Percentiles rank a stretch among this genome's conserved stretches.
These are phyloP conservation scores for Mesostigma viride DNA, from an alignment of 139 green algal genomes.

Conservation along the genomic window DNA sequence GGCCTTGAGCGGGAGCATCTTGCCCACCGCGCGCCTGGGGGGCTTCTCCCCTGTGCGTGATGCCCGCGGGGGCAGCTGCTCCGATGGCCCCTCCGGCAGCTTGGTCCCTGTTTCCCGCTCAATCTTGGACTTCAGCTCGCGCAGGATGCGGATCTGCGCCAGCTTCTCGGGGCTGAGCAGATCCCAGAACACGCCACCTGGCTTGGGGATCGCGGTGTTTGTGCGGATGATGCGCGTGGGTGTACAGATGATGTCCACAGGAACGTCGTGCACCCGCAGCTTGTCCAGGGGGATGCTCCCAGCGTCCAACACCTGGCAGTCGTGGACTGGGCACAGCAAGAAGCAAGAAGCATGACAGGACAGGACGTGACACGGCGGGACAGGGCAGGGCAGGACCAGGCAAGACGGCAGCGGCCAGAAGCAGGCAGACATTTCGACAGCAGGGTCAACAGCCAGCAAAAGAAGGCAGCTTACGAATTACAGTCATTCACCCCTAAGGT, in stretches of 20 bases:
- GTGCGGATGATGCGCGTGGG: conserved; percentile 48
- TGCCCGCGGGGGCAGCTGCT: conserved; percentile 20
- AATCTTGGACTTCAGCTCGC: conserved; percentile 11
- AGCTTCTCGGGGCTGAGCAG: conserved; percentile 52
- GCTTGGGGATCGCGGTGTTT: conserved; percentile 17
- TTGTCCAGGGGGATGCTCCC: conserved; percentile 19
- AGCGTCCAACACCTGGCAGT: conserved; percentile 48
- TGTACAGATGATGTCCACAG: conserved; percentile 67
- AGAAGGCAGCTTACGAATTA: too few species aligned
- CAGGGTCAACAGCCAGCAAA: too few species aligned
- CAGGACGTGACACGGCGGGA: too few species aligned
- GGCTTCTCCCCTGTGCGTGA: too few species aligned
- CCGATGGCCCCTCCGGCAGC: conserved; percentile 10
- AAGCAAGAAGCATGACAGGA: not conserved
- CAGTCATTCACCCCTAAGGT: too few species aligned
- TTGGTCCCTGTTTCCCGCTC: conserved; percentile 9
- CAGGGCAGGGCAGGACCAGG: too few species aligned
- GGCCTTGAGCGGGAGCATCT: too few species aligned
- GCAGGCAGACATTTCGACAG: too few species aligned
- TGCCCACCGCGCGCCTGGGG: too few species aligned
- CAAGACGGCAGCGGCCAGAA: too few species aligned
- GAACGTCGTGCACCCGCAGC: conserved; percentile 27
- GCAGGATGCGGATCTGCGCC: conserved; percentile 24
- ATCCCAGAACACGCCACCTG: conserved; percentile 61
- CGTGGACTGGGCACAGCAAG: conserved; percentile 31